Evolutionary conservation across 2,329 filamentous ascomycete genomes (phyloP).

Genomic region (Phoma sp.): DNA sequence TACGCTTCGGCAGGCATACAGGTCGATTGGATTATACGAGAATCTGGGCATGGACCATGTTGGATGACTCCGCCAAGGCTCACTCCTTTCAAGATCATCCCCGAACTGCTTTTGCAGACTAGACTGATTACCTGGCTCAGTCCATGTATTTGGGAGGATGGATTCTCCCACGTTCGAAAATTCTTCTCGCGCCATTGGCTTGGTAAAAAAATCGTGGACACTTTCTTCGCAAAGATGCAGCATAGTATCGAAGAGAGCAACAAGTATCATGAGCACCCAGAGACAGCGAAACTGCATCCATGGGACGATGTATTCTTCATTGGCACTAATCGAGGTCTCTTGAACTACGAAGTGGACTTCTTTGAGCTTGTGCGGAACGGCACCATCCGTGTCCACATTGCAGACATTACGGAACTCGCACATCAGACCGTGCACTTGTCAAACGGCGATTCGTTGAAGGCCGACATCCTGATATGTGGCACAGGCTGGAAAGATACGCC

Average conservation of each 20-base stretch:
- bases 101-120: conserved; percentile 71
- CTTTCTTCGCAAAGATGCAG: conserved; percentile 64
- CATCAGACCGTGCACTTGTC: conserved; percentile 58
- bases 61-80: conserved; percentile 68
- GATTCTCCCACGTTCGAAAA: conserved; percentile 61
- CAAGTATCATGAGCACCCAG: conserved; percentile 53
- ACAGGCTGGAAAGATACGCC: conserved; percentile 66
- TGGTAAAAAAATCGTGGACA: conserved; percentile 63
- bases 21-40: conserved; percentile 66
- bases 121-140: conserved; percentile 76
- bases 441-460: conserved; percentile 52
- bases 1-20: conserved; percentile 60
- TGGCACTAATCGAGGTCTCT: conserved; percentile 63
- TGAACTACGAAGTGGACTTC: conserved; percentile 66
- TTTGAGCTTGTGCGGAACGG: conserved; percentile 63
- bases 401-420: conserved; percentile 61
- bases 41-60: conserved; percentile 63
- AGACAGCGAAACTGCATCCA: conserved; percentile 52
- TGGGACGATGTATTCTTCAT: conserved; percentile 59
- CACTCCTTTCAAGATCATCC: conserved; percentile 69
- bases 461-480: conserved; percentile 61
- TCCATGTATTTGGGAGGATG: conserved; percentile 76
- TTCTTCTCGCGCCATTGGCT: conserved; percentile 65
- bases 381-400: conserved; percentile 62
- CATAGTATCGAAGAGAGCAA: conserved; percentile 59